Conservation (phyloP, 129 eudicot genomes). For the Pulicaria dysenterica region DNA sequence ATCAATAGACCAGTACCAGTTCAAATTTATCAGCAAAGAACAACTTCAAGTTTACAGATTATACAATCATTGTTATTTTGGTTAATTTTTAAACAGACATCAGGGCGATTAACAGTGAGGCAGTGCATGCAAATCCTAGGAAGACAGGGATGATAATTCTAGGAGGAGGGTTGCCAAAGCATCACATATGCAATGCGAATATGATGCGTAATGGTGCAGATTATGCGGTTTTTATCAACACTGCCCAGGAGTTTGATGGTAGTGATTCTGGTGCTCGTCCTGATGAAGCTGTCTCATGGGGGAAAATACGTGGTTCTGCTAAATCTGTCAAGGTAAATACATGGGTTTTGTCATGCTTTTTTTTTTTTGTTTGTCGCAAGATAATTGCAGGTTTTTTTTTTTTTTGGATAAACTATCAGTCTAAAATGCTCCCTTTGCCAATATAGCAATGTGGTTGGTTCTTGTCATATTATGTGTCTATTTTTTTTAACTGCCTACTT, state of each 20-base stretch:
- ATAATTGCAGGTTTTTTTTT: not conserved
- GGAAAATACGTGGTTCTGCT: constrained; percentile 85
- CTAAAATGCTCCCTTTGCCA: not conserved
- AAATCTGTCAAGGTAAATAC: constrained; percentile 78
- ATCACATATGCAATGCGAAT: constrained; percentile 92
- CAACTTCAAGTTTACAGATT: not conserved
- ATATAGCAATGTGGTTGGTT: constrained; percentile 51
- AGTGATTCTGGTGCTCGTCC: constrained; percentile 98
- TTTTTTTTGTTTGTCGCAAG: not conserved
- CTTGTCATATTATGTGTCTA: constrained; percentile 6
- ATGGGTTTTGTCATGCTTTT: not conserved
- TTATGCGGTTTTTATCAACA: constrained; percentile 82
- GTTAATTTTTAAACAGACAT: constrained; percentile 50
- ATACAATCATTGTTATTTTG: not conserved
- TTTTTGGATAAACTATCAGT: not conserved
- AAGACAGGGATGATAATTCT: constrained; percentile 91
- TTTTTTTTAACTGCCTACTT: not conserved
- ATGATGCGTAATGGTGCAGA: constrained; percentile 99
- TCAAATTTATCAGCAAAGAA: not conserved
- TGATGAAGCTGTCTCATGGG: constrained; percentile 99
- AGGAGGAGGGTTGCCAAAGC: constrained; percentile 96
- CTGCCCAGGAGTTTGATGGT: constrained; percentile 95
- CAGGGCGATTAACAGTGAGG: constrained; percentile 76
- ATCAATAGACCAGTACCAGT: not conserved
- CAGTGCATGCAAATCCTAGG: constrained; percentile 79